These are phyloP conservation scores for Leucocoprinus birnbaumii DNA, from an alignment of 768 basidiomycete genomes.

Conservation along the genomic window DNA sequence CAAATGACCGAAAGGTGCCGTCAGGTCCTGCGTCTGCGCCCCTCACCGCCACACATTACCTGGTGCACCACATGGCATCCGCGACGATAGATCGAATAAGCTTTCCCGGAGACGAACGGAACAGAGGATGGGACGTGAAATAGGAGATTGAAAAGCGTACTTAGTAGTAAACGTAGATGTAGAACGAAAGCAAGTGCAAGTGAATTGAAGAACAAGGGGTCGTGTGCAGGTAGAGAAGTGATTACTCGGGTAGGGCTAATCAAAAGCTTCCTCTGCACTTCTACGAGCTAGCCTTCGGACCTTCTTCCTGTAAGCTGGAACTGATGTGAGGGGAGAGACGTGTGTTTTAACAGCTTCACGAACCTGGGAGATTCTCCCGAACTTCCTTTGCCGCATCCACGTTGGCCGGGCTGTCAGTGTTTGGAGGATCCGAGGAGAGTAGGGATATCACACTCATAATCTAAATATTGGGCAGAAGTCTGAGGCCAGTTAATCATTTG, in stretches of 20 bases:
- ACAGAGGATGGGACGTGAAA: neutral
- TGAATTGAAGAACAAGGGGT: neutral
- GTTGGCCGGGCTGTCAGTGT: constrained; percentile 92
- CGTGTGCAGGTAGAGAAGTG: constrained; percentile 1
- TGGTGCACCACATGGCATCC: no score
- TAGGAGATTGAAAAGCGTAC: neutral
- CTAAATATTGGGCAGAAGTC: constrained; percentile 35
- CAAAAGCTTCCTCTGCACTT: constrained; percentile 88
- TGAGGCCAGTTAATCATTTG: neutral
- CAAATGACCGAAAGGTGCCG: no score
- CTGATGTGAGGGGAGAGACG: constrained; percentile 10
- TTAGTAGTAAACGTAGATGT: constrained; percentile 2
- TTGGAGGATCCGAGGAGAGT: constrained; percentile 87
- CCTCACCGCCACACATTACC: no score
- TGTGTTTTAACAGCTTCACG: constrained; percentile 17
- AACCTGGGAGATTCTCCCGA: constrained; percentile 60
- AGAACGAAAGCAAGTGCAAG: constrained; percentile 3
- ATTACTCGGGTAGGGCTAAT: constrained; percentile 36
- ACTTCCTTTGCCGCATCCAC: constrained; percentile 94
- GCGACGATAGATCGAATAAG: no score
- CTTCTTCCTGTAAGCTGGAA: constrained; percentile 88
- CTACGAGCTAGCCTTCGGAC: constrained; percentile 84
- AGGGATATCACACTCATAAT: constrained; percentile 96
- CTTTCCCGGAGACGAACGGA: no score
- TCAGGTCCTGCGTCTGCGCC: no score